Base-by-base conservation (phyloP, 2,329 filamentous ascomycete genomes). In the Zopfia rhizophila region DNA sequence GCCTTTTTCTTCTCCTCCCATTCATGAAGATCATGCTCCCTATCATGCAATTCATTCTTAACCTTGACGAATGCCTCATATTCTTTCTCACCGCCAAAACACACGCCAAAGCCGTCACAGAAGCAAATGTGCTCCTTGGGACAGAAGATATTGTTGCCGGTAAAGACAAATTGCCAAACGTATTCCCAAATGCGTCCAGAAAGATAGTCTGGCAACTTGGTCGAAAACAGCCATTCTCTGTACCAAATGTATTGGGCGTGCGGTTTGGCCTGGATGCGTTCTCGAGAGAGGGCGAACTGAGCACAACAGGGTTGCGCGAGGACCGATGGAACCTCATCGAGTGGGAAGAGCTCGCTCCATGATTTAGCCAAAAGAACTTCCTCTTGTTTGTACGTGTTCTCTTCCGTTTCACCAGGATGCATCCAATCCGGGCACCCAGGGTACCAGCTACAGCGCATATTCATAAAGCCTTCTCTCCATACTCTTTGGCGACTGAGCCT, bases 181-280 rank as follows among this genome's bases (percentile, higher is more conserved):
- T 86, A 86, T 62, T 87, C 84, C 73, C 82, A 86, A 12, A 86
- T 75, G 3, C 84, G 75, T 3, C 83, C 83, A 10, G 79, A 80
- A 14, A 85, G 72, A 29, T 76, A 77, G 58, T 86, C 82, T 16
- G 69, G 72, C 21, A 86, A 61, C 14, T 78, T 72, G 0, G 83
- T 85, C n/a, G 75, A 74, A 19, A 85, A 70, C 2, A 86, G 67
- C 84, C 84, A 87, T 56, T 85, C 79, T 18, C 83, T 77, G 56
- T 83, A 81, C 58, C 76, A 80, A 14, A 82, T 70, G 59, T 82
- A 86, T 32, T 78, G 75, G 17, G 76, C 72, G 38, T 76, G 73
- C 1, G 82, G 81, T 23, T 81, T 77, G 1, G 76, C 71, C 7
- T 72, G 78, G 39, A 87, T 82, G 3, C 82, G 76, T 29, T 85